Evolutionary conservation across 2,329 filamentous ascomycete species (phyloP).

Genomic region (Coniochaeta sp.): DNA sequence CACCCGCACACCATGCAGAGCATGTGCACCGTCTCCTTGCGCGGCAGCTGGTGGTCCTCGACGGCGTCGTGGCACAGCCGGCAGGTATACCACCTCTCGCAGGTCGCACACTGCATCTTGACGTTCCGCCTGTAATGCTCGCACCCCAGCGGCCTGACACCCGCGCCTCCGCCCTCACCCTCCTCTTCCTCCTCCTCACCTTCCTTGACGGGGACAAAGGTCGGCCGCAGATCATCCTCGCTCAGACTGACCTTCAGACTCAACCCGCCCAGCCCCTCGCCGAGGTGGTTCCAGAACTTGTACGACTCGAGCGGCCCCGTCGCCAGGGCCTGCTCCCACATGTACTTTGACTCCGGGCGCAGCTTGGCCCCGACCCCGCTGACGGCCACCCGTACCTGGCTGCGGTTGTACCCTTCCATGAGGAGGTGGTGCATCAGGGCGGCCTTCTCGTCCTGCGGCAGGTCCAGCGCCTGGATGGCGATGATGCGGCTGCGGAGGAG

Average conservation of each 20-base stretch:
- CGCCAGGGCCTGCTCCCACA: not conserved
- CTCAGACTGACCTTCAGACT: conserved; percentile 41
- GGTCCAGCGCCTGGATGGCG: conserved; percentile 54
- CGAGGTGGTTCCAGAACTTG: conserved; percentile 46
- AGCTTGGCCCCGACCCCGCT: conserved; percentile 4
- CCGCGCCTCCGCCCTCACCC: conserved; percentile 11
- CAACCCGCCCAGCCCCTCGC: conserved; percentile 23
- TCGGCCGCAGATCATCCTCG: conserved; percentile 57
- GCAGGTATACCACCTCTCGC: conserved; percentile 89
- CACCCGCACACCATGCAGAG: conserved; percentile 92
- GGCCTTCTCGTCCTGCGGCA: conserved; percentile 58
- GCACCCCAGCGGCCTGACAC: conserved; percentile 60
- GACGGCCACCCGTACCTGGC: conserved; percentile 21
- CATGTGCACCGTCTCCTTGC: conserved; percentile 87
- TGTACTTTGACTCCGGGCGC: conserved; percentile 13
- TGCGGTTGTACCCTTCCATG: conserved; percentile 57
- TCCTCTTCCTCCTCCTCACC: conserved; percentile 26
- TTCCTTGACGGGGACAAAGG: conserved; percentile 46
- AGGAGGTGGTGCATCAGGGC: conserved; percentile 63
- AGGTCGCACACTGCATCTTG: conserved; percentile 88
- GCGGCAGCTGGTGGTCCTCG: conserved; percentile 72
- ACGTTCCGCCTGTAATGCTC: conserved; percentile 93
- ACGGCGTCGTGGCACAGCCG: conserved; percentile 84
- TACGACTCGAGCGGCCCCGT: conserved; percentile 41
- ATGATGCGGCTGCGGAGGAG: conserved; percentile 59